Evolutionary conservation across 1,284 basidiomycete species (phyloP).

Genomic region (Hemileccinum hortonii): DNA sequence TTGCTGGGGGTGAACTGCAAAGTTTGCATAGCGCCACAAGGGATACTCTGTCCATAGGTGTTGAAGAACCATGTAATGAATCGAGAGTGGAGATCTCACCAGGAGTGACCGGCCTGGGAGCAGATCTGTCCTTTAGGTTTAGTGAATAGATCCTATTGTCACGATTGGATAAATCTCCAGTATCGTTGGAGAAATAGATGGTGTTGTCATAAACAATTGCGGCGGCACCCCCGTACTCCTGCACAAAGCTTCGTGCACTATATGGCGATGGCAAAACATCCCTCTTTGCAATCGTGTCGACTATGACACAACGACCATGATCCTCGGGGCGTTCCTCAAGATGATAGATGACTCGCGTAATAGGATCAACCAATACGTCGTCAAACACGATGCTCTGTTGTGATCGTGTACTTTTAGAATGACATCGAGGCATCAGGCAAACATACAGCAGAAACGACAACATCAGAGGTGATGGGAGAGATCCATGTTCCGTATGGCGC

Average conservation of each 20-base stretch:
- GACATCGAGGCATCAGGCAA: no score
- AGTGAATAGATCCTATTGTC: constrained; percentile 12
- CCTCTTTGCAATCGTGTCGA: constrained; percentile 3
- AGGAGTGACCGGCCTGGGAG: constrained; percentile 13
- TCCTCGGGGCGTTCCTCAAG: constrained; percentile 41
- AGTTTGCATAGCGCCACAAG: constrained; percentile 52
- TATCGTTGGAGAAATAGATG: constrained; percentile 36
- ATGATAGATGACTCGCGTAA: constrained; percentile 33
- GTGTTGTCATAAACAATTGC: constrained; percentile 24
- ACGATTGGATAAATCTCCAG: neutral
- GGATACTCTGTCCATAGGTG: constrained; percentile 6
- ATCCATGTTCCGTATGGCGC: no score
- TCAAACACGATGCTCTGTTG: constrained; percentile 19
- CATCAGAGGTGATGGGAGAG: no score
- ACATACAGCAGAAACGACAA: no score
- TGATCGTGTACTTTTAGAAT: no score
- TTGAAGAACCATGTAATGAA: neutral
- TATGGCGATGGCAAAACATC: constrained; percentile 32
- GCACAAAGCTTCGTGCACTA: constrained; percentile 35
- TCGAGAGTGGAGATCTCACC: constrained; percentile 3
- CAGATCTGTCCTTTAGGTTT: neutral
- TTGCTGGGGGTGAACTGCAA: constrained; percentile 19
- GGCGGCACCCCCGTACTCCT: constrained; percentile 40
- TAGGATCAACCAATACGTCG: constrained; percentile 35
- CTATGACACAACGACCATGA: constrained; percentile 18